phyloP scores from a whole-genome alignment of 805 yeast genomes.

The Saccharomyces eubayanus region DNA sequence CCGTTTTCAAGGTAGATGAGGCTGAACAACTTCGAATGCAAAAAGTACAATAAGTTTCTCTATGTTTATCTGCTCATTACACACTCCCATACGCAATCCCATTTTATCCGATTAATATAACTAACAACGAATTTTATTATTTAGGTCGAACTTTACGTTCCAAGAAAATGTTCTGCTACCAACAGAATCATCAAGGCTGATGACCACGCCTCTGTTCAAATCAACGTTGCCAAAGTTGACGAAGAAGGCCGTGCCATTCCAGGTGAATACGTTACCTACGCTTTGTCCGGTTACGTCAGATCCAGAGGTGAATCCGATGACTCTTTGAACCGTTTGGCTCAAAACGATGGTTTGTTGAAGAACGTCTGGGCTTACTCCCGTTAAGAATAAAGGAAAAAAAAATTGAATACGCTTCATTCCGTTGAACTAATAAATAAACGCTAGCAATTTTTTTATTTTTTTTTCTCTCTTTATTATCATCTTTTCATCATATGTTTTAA shows the following conservation, averaged over 20 bases:
- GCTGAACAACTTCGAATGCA: not conserved
- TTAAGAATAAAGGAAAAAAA: conserved; percentile 35
- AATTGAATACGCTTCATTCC: not conserved
- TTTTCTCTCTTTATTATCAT: not conserved
- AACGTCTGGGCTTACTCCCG: conserved; percentile 94
- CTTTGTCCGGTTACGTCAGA: conserved; percentile 95
- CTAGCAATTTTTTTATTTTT: not conserved
- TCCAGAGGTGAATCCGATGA: conserved; percentile 99
- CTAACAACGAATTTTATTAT: not conserved
- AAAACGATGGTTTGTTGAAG: conserved; percentile 95
- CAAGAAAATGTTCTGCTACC: conserved; percentile 99
- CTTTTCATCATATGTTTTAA: not conserved
- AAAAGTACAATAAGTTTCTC: not conserved
- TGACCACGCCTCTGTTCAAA: conserved; percentile 99
- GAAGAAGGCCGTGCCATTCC: conserved; percentile 92
- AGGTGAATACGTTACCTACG: conserved; percentile 88
- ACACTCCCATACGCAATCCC: conserved; percentile 15
- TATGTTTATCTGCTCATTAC: not conserved
- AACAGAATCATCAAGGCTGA: conserved; percentile 99
- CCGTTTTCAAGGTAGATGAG: not conserved
- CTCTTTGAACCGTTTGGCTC: conserved; percentile 98
- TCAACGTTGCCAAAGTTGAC: conserved; percentile 97
- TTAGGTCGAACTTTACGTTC: conserved; percentile 99
- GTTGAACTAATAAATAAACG: not conserved
- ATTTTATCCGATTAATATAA: not conserved